Conservation (phyloP, 345 rosid genomes). For the Rubroshorea leprosula region DNA sequence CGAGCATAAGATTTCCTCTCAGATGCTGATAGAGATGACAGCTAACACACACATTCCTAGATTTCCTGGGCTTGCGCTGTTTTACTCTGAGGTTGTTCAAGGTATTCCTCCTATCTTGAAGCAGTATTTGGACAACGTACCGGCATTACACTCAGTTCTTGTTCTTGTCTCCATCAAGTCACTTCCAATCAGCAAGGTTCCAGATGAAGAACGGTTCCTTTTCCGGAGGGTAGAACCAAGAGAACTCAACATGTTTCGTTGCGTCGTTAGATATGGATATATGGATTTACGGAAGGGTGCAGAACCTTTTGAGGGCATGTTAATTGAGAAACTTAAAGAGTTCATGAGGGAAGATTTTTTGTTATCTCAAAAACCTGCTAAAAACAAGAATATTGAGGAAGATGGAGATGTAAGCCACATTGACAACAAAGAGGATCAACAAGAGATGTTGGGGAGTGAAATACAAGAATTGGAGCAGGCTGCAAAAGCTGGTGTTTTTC, state of each 20-base stretch:
- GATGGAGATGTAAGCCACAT: neutral
- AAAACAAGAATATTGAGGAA: neutral
- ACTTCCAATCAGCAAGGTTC: slow-evolving; percentile 32
- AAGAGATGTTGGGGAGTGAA: slow-evolving; percentile 15
- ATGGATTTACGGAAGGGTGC: slow-evolving; percentile 26
- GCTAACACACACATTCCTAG: neutral
- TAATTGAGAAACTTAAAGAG: slow-evolving; percentile 29
- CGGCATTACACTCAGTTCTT: slow-evolving; percentile 34
- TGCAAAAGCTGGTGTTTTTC: slow-evolving; percentile 27
- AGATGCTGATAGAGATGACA: slow-evolving; percentile 13
- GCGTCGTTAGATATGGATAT: slow-evolving; percentile 47
- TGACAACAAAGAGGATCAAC: neutral
- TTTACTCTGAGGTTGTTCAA: slow-evolving; percentile 42
- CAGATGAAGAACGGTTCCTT: slow-evolving; percentile 28
- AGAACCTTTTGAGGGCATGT: slow-evolving; percentile 23
- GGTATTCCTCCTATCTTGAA: slow-evolving; percentile 39
- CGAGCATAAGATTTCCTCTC: slow-evolving; percentile 29
- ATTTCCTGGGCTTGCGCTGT: slow-evolving; percentile 36
- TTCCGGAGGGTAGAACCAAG: slow-evolving; percentile 31
- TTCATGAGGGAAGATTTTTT: slow-evolving; percentile 25
- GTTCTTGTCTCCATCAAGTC: slow-evolving; percentile 45
- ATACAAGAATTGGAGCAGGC: slow-evolving; percentile 34
- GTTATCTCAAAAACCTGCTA: neutral
- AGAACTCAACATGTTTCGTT: slow-evolving; percentile 30
- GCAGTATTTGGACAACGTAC: slow-evolving; percentile 36